Evolutionary conservation across 2,329 filamentous ascomycete species (phyloP).

Genomic region (Mariannaea sp.): DNA sequence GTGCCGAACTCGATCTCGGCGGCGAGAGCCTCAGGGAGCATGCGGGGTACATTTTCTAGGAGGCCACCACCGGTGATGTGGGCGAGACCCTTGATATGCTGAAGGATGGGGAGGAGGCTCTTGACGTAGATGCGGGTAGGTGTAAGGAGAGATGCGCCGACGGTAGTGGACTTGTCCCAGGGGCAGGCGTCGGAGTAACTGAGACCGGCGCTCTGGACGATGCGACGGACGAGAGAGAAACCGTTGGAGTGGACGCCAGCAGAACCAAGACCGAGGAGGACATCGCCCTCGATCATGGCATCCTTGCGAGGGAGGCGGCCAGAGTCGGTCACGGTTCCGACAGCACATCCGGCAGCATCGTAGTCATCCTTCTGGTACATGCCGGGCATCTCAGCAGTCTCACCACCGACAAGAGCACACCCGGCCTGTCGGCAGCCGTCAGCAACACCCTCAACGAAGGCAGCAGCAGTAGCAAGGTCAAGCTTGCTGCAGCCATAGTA

Average conservation of each 20-base stretch:
- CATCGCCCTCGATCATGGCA: constrained; percentile 79
- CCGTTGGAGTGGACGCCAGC: constrained; percentile 94
- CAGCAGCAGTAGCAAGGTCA: constrained; percentile 74
- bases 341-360: constrained; percentile 87
- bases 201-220: constrained; percentile 75
- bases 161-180: constrained; percentile 67
- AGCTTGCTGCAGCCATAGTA: constrained; percentile 95
- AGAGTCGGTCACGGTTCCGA: constrained; percentile 76
- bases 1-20: constrained; percentile 78
- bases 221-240: constrained; percentile 93
- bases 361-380: constrained; percentile 90
- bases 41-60: constrained; percentile 90
- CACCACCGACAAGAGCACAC: constrained; percentile 92
- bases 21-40: constrained; percentile 78
- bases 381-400: constrained; percentile 98
- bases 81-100: constrained; percentile 85
- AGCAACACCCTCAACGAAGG: constrained; percentile 91
- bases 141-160: constrained; percentile 81
- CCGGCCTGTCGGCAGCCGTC: constrained; percentile 82
- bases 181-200: constrained; percentile 74
- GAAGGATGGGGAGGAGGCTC: constrained; percentile 69
- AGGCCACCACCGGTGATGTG: constrained; percentile 97
- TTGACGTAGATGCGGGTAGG: constrained; percentile 95
- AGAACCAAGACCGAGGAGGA: constrained; percentile 84
- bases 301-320: constrained; percentile 75